A percentile compares a stretch with the other conserved stretches of the same genome.
Evolutionary conservation across 2,329 filamentous ascomycete species (phyloP).

Genomic region (Mariannaea sp.): DNA sequence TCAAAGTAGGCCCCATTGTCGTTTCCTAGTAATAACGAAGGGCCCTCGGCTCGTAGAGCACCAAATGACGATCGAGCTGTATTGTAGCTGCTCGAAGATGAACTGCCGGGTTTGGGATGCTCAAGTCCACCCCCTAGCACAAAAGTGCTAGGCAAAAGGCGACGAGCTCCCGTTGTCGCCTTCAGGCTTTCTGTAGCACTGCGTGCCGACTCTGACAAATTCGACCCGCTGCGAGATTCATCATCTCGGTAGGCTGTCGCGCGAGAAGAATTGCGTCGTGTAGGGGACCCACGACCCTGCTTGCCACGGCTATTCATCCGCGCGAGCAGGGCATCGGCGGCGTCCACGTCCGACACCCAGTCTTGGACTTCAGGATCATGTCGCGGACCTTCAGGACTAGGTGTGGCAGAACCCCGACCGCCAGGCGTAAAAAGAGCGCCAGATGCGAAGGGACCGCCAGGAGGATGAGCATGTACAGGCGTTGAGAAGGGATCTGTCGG

Average conservation of each 20-base stretch:
- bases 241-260: conserved; percentile 48
- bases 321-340: conserved; percentile 56
- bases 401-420: conserved; percentile 43
- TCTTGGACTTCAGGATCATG: conserved; percentile 60
- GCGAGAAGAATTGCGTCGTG: conserved; percentile 44
- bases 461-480: conserved; percentile 40
- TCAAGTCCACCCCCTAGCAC: conserved; percentile 36
- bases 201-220: conserved; percentile 59
- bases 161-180: conserved; percentile 42
- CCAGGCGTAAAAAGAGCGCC: conserved; percentile 35
- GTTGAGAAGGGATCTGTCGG: conserved; percentile 58
- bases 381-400: conserved; percentile 48
- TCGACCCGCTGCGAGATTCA: conserved; percentile 60
- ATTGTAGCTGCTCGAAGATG: conserved; percentile 53
- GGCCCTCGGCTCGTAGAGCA: conserved; percentile 58
- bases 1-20: conserved; percentile 41
- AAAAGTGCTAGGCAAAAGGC: conserved; percentile 37
- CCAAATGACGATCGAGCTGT: conserved; percentile 60
- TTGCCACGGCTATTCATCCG: conserved; percentile 45
- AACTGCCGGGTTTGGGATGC: conserved; percentile 46
- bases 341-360: conserved; percentile 62
- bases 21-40: conserved; percentile 49
- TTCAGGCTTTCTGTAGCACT: conserved; percentile 50
- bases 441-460: conserved; percentile 32
- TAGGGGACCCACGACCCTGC: conserved; percentile 46